Conservation (phyloP, 2,329 filamentous ascomycete species). For the Phoma sp. region DNA sequence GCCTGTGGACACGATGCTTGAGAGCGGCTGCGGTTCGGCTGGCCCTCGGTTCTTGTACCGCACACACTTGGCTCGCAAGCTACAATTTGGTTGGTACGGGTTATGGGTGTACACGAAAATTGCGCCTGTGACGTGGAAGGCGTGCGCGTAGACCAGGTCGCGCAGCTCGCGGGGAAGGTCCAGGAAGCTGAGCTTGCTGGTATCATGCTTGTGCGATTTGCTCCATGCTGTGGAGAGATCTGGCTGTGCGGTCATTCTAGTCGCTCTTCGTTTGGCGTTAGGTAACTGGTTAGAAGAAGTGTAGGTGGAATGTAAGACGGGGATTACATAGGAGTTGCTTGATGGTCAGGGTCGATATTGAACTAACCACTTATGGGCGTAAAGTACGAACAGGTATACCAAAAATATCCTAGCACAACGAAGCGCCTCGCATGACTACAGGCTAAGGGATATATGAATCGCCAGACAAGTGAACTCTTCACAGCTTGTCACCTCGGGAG, state of each 20-base stretch:
- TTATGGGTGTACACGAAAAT: conserved; percentile 37
- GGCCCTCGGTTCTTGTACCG: conserved; percentile 32
- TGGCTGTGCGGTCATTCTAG: not conserved
- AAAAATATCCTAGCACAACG: too few relatives aligned
- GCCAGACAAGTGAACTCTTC: too few relatives aligned
- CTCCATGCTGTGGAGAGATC: conserved; percentile 23
- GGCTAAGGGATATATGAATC: too few relatives aligned
- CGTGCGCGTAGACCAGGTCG: conserved; percentile 33
- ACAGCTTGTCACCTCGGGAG: not conserved
- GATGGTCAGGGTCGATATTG: conserved; percentile 4
- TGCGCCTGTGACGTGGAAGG: conserved; percentile 31
- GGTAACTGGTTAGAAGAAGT: not conserved
- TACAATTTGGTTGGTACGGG: conserved; percentile 16
- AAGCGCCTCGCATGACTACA: too few relatives aligned
- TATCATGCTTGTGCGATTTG: conserved; percentile 26
- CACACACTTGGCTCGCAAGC: conserved; percentile 25
- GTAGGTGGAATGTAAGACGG: not conserved
- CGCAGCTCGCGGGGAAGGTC: conserved; percentile 43
- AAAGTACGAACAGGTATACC: too few relatives aligned
- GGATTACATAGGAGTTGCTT: not conserved
- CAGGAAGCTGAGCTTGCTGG: conserved; percentile 27
- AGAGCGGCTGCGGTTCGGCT: conserved; percentile 28
- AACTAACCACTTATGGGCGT: conserved; percentile 5
- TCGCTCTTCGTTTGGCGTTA: not conserved
- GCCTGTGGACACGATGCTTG: conserved; percentile 23